Evolutionary conservation across 2,329 filamentous ascomycete species (phyloP).

Genomic region (Tolypocladium pustulatum): DNA sequence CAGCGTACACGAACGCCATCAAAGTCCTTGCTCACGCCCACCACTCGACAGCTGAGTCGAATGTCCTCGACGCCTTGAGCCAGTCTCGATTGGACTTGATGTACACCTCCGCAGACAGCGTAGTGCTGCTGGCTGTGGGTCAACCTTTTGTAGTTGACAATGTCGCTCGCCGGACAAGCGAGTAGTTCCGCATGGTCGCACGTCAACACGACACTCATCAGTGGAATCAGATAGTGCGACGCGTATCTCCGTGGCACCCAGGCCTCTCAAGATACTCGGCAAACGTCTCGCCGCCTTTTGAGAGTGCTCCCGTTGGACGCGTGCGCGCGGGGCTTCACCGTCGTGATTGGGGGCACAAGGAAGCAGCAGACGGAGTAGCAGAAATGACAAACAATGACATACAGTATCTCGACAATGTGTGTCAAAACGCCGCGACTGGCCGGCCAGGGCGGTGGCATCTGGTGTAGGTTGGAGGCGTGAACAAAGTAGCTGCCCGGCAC

Average conservation of each 20-base stretch:
- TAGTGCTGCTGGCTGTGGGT: constrained; percentile 39
- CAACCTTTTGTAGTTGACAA: constrained; percentile 37
- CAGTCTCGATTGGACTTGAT: constrained; percentile 36
- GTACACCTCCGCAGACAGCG: constrained; percentile 37
- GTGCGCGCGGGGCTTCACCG: not conserved
- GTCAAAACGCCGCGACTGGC: constrained; percentile 22
- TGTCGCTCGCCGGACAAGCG: constrained; percentile 40
- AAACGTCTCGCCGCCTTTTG: constrained; percentile 28
- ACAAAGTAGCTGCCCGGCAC: constrained; percentile 33
- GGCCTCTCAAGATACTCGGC: constrained; percentile 37
- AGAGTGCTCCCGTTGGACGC: not conserved
- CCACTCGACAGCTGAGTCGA: constrained; percentile 28
- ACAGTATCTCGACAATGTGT: constrained; percentile 31
- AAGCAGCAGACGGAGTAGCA: constrained; percentile 46
- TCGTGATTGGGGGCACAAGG: constrained; percentile 24
- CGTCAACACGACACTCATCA: constrained; percentile 43
- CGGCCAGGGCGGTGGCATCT: constrained; percentile 30
- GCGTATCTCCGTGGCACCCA: constrained; percentile 35
- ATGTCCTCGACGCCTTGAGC: constrained; percentile 25
- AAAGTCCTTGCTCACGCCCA: constrained; percentile 17
- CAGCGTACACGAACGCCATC: constrained; percentile 21
- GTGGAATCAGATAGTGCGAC: constrained; percentile 39
- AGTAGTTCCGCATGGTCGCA: constrained; percentile 41
- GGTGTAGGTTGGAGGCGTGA: constrained; percentile 44
- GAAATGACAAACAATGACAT: constrained; percentile 35